Conservation (phyloP, 306 rosid species). For the Morella rubra region DNA sequence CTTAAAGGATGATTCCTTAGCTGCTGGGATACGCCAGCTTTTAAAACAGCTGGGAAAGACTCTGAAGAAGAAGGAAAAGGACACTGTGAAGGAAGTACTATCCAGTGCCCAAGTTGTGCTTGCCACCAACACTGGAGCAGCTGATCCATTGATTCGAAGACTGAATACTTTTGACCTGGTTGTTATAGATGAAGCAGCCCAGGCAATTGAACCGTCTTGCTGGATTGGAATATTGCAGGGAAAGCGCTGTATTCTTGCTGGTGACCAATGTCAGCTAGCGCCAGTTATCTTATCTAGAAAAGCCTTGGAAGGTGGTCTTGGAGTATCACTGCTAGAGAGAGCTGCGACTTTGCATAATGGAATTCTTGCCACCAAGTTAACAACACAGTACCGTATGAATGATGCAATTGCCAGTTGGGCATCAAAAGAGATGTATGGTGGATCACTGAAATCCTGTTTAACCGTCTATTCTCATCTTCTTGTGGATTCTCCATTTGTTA, state of each 20-base stretch:
- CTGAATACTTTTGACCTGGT: conserved; percentile 72
- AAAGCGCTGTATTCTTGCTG: conserved; percentile 80
- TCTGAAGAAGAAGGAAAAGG: conserved; percentile 76
- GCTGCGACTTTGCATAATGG: conserved; percentile 70
- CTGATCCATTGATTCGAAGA: conserved; percentile 67
- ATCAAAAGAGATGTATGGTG: conserved; percentile 86
- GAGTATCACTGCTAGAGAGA: conserved; percentile 75
- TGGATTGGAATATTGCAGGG: conserved; percentile 82
- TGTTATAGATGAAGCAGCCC: conserved; percentile 81
- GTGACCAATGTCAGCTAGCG: conserved; percentile 86
- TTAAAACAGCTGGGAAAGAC: conserved; percentile 68
- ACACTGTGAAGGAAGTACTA: conserved; percentile 62
- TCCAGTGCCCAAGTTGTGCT: conserved; percentile 76
- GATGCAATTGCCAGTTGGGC: conserved; percentile 88
- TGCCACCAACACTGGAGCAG: conserved; percentile 85
- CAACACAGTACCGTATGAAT: conserved; percentile 74
- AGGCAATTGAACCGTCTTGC: conserved; percentile 89
- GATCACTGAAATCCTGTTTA: conserved; percentile 58
- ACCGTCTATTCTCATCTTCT: conserved; percentile 74
- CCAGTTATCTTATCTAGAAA: conserved; percentile 80
- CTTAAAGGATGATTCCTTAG: conserved; percentile 75
- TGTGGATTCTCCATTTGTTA: conserved; percentile 74
- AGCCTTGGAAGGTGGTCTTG: conserved; percentile 80
- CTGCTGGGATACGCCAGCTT: conserved; percentile 88
- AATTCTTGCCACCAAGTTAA: conserved; percentile 56